Conservation (phyloP, 2,329 filamentous ascomycete genomes). For the Orbilia blumenaviensis region DNA sequence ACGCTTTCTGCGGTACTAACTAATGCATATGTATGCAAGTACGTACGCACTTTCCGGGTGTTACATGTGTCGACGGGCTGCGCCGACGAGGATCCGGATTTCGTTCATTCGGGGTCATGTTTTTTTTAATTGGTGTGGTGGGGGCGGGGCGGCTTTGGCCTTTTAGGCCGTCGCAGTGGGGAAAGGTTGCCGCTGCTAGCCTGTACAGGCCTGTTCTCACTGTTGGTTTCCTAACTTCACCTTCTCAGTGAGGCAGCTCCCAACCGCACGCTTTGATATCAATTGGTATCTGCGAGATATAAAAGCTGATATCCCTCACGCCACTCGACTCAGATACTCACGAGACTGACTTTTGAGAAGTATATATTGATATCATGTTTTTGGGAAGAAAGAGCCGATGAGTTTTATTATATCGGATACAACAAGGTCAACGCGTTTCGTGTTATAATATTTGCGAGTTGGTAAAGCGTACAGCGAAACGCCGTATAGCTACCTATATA, state of each 20-base stretch:
- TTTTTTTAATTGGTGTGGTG: constrained; percentile 12
- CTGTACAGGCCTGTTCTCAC: neutral
- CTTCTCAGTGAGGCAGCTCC: constrained; percentile 46
- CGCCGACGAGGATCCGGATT: constrained; percentile 15
- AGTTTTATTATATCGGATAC: too few relatives aligned
- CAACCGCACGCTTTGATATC: constrained; percentile 21
- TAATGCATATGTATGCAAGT: too few relatives aligned
- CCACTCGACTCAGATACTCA: neutral
- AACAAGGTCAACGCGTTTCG: too few relatives aligned
- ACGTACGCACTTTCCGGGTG: constrained; percentile 10
- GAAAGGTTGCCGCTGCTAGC: constrained; percentile 23
- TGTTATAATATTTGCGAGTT: too few relatives aligned
- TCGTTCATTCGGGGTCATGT: neutral
- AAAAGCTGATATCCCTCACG: neutral
- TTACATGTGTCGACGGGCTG: constrained; percentile 15
- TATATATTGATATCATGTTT: too few relatives aligned
- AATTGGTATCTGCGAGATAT: constrained; percentile 2
- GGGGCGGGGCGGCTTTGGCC: constrained; percentile 9
- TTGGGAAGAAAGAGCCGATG: too few relatives aligned
- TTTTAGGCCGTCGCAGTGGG: neutral
- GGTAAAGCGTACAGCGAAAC: too few relatives aligned
- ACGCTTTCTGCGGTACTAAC: too few relatives aligned
- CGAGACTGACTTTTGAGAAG: too few relatives aligned
- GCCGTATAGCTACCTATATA: too few relatives aligned
- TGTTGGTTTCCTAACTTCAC: neutral